phyloP scores from a whole-genome alignment of 1,284 basidiomycete genomes.

The Filobasidium uniguttulatum region DNA sequence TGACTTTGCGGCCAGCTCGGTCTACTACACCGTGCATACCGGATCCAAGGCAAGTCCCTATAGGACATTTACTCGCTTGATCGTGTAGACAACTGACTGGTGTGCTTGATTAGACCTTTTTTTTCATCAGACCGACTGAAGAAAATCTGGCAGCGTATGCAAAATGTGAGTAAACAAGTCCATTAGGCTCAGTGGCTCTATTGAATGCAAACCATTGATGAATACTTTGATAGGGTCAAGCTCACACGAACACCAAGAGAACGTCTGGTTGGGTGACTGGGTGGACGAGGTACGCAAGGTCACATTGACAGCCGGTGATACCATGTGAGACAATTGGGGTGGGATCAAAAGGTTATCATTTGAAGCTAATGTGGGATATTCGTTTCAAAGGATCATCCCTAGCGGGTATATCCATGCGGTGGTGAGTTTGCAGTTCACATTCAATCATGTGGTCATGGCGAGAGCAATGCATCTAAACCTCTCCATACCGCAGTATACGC shows the following conservation, averaged over 20 bases:
- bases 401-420: slow-evolving; percentile 97
- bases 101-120: slow-evolving; percentile 54
- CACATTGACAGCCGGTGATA: slow-evolving; percentile 67
- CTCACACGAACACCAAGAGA: slow-evolving; percentile 63
- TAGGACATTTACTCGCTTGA: too few species aligned
- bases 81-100: neutral
- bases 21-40: slow-evolving; percentile 78
- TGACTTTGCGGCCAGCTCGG: slow-evolving; percentile 88
- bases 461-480: neutral
- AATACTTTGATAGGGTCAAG: slow-evolving; percentile 59
- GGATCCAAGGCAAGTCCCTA: slow-evolving; percentile 67
- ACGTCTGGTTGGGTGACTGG: slow-evolving; percentile 74
- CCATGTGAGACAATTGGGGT: slow-evolving; percentile 47
- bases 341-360: neutral
- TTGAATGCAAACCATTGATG: too few species aligned
- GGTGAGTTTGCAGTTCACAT: slow-evolving; percentile 39
- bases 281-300: slow-evolving; percentile 73
- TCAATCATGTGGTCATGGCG: neutral
- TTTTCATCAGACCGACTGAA: slow-evolving; percentile 81
- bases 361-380: too few species aligned
- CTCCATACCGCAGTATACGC: slow-evolving; percentile 55
- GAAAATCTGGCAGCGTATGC: slow-evolving; percentile 64
- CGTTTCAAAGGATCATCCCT: slow-evolving; percentile 54
- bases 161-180: slow-evolving; percentile 25
- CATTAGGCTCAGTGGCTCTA: neutral